Evolutionary conservation across 164 flowering plant genomes (phyloP), one percentile per base, ranked within the genome.

Genomic region (Amborella trichopoda): DNA sequence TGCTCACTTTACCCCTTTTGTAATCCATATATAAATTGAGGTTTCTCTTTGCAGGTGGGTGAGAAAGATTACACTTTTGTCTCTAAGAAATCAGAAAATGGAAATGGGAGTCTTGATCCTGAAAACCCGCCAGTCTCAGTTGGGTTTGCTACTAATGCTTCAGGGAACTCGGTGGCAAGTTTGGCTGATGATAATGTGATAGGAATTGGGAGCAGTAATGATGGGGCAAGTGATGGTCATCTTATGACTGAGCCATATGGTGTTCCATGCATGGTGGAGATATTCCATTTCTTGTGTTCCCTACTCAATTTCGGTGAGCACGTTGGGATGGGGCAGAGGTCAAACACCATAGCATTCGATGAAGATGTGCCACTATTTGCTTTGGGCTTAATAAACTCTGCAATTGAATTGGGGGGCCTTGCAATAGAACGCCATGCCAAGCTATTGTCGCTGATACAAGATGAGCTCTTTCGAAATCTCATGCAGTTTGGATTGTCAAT

Each of bases 361-460:
- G 73, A 68, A 48, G 69, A 64, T 45, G 67, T 65, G 24, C 73
- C 73, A 13, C 73, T 68, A 48, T 68, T 68, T 49, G 67, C 69
- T 23, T 34, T 68, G 56, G 69, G 64, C 12, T 58, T 68, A 58
- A 65, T 68, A 11, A 68, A 68, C 46, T 65, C 73, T 28, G 67
- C 73, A 20, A 55, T 68, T 40, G 73, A 68, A 44, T 48, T 68
- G 33, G 73, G 61, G n/a, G 73, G 73, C 4, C 39, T 56, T 13
- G 58, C 69, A 22, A 39, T 65, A 8, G 16, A 45, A 23, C 55
- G 26, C 26, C 69, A 68, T 49, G 67, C 67, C 1, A 64, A 55
- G 60, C 43, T 68, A 40, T 49, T 65, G 41, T 32, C 53, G 3
- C 38, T 68, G 56, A 53, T 68, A 48, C 73, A 65, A 48, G 69